A percentile compares a stretch with the other conserved stretches of the same genome.
phyloP scores from a whole-genome alignment of 2,329 filamentous ascomycete genomes.

The Fusarium falciforme region DNA sequence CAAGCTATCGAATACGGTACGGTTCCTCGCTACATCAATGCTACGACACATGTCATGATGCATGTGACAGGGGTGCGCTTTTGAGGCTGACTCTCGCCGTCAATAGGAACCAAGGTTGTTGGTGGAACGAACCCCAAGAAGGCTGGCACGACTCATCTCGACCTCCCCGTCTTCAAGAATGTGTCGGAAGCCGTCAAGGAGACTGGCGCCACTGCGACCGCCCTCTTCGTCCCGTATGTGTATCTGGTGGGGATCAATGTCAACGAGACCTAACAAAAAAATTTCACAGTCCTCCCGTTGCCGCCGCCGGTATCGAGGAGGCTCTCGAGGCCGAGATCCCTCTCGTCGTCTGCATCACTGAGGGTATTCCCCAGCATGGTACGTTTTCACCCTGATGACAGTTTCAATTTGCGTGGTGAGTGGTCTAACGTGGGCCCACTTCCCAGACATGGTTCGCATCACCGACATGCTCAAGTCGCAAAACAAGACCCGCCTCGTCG shows the following conservation, averaged over 20 bases:
- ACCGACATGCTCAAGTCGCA: constrained; percentile 98
- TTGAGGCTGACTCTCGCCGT: constrained; percentile 40
- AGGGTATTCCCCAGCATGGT: constrained; percentile 98
- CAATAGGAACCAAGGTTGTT: constrained; percentile 90
- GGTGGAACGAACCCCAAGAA: constrained; percentile 99
- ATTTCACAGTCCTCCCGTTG: constrained; percentile 80
- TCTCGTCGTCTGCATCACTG: constrained; percentile 96
- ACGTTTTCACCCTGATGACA: constrained; percentile 49
- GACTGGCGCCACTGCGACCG: constrained; percentile 90
- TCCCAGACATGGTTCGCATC: constrained; percentile 95
- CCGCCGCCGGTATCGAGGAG: constrained; percentile 96
- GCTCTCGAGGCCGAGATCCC: constrained; percentile 93
- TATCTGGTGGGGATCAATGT: neutral
- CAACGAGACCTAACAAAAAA: constrained; percentile 20
- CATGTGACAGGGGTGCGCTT: constrained; percentile 38
- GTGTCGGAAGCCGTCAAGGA: constrained; percentile 90
- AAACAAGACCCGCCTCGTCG: constrained; percentile 94
- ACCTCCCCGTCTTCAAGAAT: constrained; percentile 90
- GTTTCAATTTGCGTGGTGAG: neutral
- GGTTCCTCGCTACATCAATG: constrained; percentile 38
- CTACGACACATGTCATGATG: constrained; percentile 42
- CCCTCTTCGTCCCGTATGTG: constrained; percentile 93
- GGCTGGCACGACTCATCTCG: constrained; percentile 89
- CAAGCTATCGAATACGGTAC: constrained; percentile 99
- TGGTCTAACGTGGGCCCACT: constrained; percentile 28